A percentile compares a stretch with the other conserved stretches of the same genome.
phyloP scores from a whole-genome alignment of 805 yeast species.

The Barnettozyma vustinii region DNA sequence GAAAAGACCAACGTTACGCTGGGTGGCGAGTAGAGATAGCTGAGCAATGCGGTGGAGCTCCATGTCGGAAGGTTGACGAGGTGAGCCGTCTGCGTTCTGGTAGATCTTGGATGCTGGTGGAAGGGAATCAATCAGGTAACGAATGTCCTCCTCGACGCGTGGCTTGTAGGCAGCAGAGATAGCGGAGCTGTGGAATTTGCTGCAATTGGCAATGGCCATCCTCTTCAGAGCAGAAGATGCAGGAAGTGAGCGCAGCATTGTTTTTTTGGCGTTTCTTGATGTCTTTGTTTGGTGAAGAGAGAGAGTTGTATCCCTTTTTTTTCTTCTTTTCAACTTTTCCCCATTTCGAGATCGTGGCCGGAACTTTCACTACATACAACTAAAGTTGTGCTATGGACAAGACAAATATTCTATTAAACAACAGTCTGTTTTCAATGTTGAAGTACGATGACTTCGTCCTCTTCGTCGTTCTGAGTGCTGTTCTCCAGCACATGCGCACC shows the following conservation, averaged over 20 bases:
- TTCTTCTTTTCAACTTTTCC: not conserved
- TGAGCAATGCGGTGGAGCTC: constrained; percentile 72
- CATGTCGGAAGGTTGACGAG: constrained; percentile 60
- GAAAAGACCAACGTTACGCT: constrained; percentile 46
- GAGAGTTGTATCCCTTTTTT: not conserved
- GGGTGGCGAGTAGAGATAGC: constrained; percentile 53
- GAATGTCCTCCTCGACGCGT: constrained; percentile 55
- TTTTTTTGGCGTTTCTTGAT: not conserved
- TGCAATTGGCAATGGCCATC: not conserved
- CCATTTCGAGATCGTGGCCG: not conserved
- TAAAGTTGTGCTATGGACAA: not conserved
- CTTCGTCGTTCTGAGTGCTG: not conserved
- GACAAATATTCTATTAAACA: not conserved
- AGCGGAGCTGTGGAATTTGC: constrained; percentile 9
- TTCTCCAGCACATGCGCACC: constrained; percentile 14
- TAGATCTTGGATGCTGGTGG: constrained; percentile 64
- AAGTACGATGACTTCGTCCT: not conserved
- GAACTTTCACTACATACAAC: too few species aligned
- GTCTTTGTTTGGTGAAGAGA: not conserved
- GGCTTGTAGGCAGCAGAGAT: constrained; percentile 29
- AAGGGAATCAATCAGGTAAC: constrained; percentile 53
- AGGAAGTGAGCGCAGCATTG: not conserved
- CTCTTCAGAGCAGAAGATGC: not conserved
- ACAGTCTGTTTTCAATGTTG: not conserved
- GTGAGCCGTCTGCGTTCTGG: constrained; percentile 71